Evolutionary conservation across 106 monocot genomes (phyloP).

Genomic region (Vanilla planifolia): DNA sequence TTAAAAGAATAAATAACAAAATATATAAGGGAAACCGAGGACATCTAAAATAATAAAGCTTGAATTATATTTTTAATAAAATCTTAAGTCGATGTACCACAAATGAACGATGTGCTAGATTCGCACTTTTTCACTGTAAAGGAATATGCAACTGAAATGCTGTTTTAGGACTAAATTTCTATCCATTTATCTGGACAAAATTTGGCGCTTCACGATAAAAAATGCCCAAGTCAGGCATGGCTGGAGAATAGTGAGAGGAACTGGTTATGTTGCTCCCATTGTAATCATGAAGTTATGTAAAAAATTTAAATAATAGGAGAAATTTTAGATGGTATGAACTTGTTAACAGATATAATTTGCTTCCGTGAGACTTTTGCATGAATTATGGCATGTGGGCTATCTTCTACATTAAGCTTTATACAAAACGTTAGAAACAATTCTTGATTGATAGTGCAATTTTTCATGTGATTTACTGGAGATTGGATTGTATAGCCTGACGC

Average conservation of each 20-base stretch:
- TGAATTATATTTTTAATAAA: background rate
- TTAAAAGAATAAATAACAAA: background rate
- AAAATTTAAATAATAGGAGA: too few relatives aligned
- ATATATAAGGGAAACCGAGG: background rate
- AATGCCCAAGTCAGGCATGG: background rate
- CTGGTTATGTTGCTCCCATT: background rate
- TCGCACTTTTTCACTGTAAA: background rate
- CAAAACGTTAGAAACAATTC: background rate
- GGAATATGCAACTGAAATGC: slow-evolving; percentile 4
- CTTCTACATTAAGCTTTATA: background rate
- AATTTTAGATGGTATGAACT: too few relatives aligned
- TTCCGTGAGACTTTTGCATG: background rate
- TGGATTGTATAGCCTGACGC: too few relatives aligned
- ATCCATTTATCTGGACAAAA: background rate
- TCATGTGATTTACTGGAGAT: background rate
- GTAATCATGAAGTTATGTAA: too few relatives aligned
- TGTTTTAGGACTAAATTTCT: background rate
- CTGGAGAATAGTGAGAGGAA: background rate
- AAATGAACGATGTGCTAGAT: slow-evolving; percentile 1
- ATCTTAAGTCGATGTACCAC: background rate
- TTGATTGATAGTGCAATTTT: background rate
- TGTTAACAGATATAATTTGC: too few relatives aligned
- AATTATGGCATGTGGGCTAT: background rate
- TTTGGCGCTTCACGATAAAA: background rate
- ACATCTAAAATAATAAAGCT: background rate